A percentile compares a stretch with the other conserved stretches of the same genome.
Conservation (phyloP, 2,329 filamentous ascomycete genomes). For the Cadophora gregata region DNA sequence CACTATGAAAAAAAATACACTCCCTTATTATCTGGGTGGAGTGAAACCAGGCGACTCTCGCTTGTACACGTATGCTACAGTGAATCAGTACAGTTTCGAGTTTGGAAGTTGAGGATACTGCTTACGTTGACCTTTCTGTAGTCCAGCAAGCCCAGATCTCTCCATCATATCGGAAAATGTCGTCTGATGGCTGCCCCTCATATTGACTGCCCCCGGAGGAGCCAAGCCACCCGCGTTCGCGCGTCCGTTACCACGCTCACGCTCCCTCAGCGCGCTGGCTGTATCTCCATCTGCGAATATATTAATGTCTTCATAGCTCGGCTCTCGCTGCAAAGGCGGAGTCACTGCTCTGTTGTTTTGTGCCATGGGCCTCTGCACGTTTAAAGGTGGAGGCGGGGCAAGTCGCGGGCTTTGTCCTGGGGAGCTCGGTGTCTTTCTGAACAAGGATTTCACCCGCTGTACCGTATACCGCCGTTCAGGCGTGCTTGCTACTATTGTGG, state of each 20-base stretch:
- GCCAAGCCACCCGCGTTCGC: background rate
- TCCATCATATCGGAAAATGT: conserved; percentile 62
- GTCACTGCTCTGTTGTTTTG: conserved; percentile 36
- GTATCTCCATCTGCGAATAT: conserved; percentile 57
- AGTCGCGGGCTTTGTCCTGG: conserved; percentile 9
- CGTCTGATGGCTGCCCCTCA: conserved; percentile 42
- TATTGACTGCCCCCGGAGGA: conserved; percentile 5
- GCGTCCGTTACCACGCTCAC: conserved; percentile 15
- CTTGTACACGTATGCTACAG: conserved; percentile 30
- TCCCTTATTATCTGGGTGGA: conserved; percentile 14
- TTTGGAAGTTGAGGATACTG: background rate
- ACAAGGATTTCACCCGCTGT: conserved; percentile 38
- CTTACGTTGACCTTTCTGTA: conserved; percentile 43
- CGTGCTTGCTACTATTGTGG: conserved; percentile 25
- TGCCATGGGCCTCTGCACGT: conserved; percentile 27
- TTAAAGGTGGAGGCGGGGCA: conserved; percentile 34
- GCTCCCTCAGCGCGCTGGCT: conserved; percentile 42
- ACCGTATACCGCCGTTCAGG: conserved; percentile 29
- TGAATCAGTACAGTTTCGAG: background rate
- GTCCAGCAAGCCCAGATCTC: conserved; percentile 49
- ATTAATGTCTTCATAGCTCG: conserved; percentile 57
- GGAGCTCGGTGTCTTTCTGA: conserved; percentile 32
- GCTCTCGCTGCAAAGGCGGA: conserved; percentile 49
- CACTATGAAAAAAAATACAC: background rate
- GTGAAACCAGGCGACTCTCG: conserved; percentile 23